A percentile compares a stretch with the other conserved stretches of the same genome.
Conservation (phyloP, 805 yeast species). For the Pichia occidentalis region DNA sequence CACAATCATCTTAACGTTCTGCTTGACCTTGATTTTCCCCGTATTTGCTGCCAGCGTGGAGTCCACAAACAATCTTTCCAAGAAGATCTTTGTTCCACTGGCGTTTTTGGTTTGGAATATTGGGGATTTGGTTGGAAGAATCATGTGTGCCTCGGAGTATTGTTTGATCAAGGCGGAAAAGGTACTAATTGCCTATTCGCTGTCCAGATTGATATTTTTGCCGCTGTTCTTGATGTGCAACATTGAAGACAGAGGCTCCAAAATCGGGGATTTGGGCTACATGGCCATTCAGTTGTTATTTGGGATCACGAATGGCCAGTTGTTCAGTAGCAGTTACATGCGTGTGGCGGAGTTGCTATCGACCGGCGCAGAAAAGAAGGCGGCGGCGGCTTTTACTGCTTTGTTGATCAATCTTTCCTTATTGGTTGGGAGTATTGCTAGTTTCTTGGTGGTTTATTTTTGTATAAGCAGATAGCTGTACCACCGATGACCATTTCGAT, state of each 20-base stretch:
- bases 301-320: conserved; percentile 86
- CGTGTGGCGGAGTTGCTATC: conserved; percentile 22
- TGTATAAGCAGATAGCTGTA: too few relatives aligned
- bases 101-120: conserved; percentile 81
- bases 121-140: conserved; percentile 80
- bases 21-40: conserved; percentile 75
- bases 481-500: too few relatives aligned
- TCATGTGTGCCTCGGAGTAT: conserved; percentile 47
- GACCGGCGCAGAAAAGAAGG: conserved; percentile 63
- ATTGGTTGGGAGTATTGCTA: conserved; percentile 68
- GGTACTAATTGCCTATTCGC: conserved; percentile 46
- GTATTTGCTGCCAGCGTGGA: conserved; percentile 75
- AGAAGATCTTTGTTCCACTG: conserved; percentile 56
- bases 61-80: conserved; percentile 33
- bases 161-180: conserved; percentile 39
- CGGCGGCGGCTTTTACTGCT: conserved; percentile 91
- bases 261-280: conserved; percentile 59
- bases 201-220: conserved; percentile 50
- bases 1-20: conserved; percentile 68
- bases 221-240: conserved; percentile 72
- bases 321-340: conserved; percentile 65
- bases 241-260: conserved; percentile 34
- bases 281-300: conserved; percentile 63
- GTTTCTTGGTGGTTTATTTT: conserved; percentile 52
- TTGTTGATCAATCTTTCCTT: conserved; percentile 74